phyloP scores from a whole-genome alignment of 805 yeast genomes.

The Cyberlindnera lachancei region DNA sequence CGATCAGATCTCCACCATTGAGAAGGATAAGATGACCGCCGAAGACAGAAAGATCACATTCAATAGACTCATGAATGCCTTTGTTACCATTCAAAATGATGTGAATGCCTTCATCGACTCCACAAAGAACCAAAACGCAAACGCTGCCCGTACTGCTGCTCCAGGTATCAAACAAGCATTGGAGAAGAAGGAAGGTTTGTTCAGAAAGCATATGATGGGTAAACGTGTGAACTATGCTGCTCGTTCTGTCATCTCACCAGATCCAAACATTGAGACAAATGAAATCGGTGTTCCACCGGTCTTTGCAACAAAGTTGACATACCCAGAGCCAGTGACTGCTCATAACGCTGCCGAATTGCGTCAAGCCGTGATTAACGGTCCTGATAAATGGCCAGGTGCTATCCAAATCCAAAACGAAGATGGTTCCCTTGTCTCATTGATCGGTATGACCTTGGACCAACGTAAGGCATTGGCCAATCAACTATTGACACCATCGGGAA shows the following conservation, averaged over 20 bases:
- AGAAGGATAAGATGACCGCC: conserved; percentile 50
- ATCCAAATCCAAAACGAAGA: conserved; percentile 93
- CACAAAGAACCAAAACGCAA: conserved; percentile 73
- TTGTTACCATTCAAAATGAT: conserved; percentile 90
- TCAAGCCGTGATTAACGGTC: conserved; percentile 95
- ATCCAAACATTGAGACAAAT: conserved; percentile 95
- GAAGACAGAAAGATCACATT: conserved; percentile 74
- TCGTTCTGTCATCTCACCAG: conserved; percentile 98
- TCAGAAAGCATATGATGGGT: conserved; percentile 99
- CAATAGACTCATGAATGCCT: conserved; percentile 89
- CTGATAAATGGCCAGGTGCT: conserved; percentile 99
- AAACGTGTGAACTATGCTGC: conserved; percentile 99
- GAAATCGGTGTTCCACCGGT: conserved; percentile 99
- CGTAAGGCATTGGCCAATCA: conserved; percentile 94
- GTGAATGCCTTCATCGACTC: conserved; percentile 92
- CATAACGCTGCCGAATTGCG: conserved; percentile 86
- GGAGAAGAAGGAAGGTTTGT: conserved; percentile 97
- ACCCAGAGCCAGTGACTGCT: conserved; percentile 96
- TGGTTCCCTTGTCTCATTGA: conserved; percentile 72
- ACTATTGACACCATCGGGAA: conserved; percentile 73
- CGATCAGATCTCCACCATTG: conserved; percentile 63
- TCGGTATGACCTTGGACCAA: conserved; percentile 88
- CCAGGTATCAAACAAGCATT: conserved; percentile 98
- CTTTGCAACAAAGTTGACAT: conserved; percentile 89
- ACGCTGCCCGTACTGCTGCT: conserved; percentile 54